Percentiles rank a stretch among this genome's conserved stretches.
Evolutionary conservation across 78 protist species (phyloP).

Genomic region (Speleostelium caveatum): DNA sequence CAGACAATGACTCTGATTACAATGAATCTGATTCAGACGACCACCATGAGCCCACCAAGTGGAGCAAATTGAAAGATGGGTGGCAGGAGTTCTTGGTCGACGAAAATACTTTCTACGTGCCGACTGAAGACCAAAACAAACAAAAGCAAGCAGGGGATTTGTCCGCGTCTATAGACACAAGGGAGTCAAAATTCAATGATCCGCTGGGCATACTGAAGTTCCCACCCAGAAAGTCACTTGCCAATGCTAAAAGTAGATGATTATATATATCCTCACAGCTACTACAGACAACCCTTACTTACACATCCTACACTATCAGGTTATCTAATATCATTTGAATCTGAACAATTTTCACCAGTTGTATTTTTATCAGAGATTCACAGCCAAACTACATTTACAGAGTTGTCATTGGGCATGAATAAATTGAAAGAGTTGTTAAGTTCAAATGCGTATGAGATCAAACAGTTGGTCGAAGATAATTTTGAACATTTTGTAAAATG

Average conservation of each 20-base stretch:
- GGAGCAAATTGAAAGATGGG: constrained; percentile 40
- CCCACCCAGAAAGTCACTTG: neutral
- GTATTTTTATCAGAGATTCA: constrained; percentile 58
- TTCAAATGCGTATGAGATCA: constrained; percentile 51
- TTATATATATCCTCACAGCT: neutral
- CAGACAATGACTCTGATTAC: neutral
- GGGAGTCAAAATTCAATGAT: constrained; percentile 28
- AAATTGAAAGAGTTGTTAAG: constrained; percentile 51
- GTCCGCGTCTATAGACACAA: constrained; percentile 20
- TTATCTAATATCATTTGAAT: constrained; percentile 41
- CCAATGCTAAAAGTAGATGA: constrained; percentile 16
- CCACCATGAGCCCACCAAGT: constrained; percentile 25
- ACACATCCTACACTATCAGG: neutral
- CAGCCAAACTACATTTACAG: constrained; percentile 47
- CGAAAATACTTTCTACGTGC: constrained; percentile 34
- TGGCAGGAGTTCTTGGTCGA: constrained; percentile 72
- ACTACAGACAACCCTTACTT: neutral
- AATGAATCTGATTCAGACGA: neutral
- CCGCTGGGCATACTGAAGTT: constrained; percentile 63
- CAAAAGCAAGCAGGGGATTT: neutral
- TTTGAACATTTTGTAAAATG: constrained; percentile 75
- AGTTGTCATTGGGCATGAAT: constrained; percentile 53
- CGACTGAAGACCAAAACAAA: neutral
- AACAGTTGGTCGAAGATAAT: constrained; percentile 46
- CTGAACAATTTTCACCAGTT: constrained; percentile 60